Conservation (phyloP, 805 yeast species). For the Brettanomyces nanus region DNA sequence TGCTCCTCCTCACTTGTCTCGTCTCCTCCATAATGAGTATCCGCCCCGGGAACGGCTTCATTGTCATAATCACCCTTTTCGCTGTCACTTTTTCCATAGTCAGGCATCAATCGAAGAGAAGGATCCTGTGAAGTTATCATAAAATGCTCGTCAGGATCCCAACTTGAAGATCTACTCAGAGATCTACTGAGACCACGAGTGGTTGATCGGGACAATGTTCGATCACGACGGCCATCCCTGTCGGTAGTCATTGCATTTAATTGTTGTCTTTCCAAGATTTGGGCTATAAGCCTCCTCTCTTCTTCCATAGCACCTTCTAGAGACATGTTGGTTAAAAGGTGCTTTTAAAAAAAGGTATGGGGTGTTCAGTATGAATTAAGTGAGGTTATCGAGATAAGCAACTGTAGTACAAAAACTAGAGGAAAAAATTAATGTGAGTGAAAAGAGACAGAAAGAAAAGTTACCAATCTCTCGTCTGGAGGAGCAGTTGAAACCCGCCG, state of each 20-base stretch:
- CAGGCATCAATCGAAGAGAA: constrained; percentile 42
- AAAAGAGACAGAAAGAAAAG: neutral
- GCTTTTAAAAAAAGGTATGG: neutral
- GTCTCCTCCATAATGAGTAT: neutral
- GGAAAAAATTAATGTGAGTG: neutral
- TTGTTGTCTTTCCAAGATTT: constrained; percentile 23
- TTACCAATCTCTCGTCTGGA: too few species aligned
- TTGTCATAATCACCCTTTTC: constrained; percentile 10
- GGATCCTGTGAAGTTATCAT: constrained; percentile 70
- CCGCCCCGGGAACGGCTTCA: constrained; percentile 11
- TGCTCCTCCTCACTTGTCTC: constrained; percentile 48
- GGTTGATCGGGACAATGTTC: constrained; percentile 4
- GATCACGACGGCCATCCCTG: constrained; percentile 6
- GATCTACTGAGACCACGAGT: constrained; percentile 11
- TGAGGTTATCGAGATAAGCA: too few species aligned
- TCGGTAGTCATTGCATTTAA: constrained; percentile 16
- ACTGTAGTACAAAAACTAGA: neutral
- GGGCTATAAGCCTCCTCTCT: constrained; percentile 24
- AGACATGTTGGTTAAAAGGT: constrained; percentile 17
- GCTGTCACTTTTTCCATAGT: constrained; percentile 2
- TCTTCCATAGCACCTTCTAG: constrained; percentile 28
- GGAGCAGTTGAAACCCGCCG: too few species aligned
- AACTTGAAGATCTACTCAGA: constrained; percentile 14
- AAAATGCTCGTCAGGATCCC: constrained; percentile 36
- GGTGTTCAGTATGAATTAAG: too few species aligned